These are phyloP conservation scores for Paraconiothyrium sp. DNA, from an alignment of 2,329 filamentous ascomycete genomes.

Conservation along the genomic window DNA sequence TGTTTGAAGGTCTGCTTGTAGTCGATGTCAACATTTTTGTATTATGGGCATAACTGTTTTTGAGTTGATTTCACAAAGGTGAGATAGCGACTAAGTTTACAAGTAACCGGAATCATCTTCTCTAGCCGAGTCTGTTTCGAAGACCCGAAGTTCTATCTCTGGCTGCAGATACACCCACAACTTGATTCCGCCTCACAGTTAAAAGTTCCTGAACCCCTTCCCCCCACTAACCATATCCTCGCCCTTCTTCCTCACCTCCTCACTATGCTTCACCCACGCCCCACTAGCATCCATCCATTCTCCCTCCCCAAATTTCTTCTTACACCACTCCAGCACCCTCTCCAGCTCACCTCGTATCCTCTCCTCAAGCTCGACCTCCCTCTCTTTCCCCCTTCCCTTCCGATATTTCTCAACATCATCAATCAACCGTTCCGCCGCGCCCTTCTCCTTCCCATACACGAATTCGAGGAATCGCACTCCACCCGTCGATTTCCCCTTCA, in stretches of 20 bases:
- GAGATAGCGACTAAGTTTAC: too few relatives aligned
- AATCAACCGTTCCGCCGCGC: conserved; percentile 41
- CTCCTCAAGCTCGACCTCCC: conserved; percentile 41
- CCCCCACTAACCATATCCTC: conserved; percentile 57
- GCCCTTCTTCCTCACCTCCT: conserved; percentile 53
- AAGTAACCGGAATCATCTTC: too few relatives aligned
- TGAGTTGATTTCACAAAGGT: too few relatives aligned
- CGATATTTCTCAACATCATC: conserved; percentile 51
- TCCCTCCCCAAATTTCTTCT: conserved; percentile 55
- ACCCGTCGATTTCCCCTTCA: conserved; percentile 9
- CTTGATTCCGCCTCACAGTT: conserved; percentile 19
- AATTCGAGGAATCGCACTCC: conserved; percentile 22
- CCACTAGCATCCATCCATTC: conserved; percentile 55
- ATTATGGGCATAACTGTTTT: too few relatives aligned
- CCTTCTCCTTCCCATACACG: conserved; percentile 32
- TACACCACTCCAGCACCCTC: conserved; percentile 55
- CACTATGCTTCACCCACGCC: conserved; percentile 54
- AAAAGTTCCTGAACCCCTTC: conserved; percentile 58
- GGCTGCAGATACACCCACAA: too few relatives aligned
- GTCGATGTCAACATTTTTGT: too few relatives aligned
- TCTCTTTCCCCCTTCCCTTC: conserved; percentile 37
- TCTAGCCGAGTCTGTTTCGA: too few relatives aligned
- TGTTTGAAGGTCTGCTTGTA: neutral
- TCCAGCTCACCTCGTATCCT: conserved; percentile 52
- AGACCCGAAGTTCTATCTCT: too few relatives aligned